These are phyloP conservation scores for Syzygium grande DNA, from an alignment of 345 rosid genomes.

Conservation along the genomic window DNA sequence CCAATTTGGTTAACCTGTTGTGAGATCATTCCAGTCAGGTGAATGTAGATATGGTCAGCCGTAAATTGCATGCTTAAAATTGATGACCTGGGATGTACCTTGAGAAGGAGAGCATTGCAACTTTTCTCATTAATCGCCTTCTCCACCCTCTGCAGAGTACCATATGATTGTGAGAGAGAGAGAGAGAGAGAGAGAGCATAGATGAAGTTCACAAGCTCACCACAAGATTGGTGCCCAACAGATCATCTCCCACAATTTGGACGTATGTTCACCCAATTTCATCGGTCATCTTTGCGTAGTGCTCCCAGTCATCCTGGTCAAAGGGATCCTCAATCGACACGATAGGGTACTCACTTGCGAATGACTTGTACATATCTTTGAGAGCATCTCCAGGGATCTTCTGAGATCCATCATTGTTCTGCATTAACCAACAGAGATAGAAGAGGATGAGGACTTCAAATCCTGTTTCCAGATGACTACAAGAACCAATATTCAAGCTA, in stretches of 20 bases:
- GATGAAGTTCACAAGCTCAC: slow-evolving; percentile 11
- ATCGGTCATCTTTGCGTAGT: slow-evolving; percentile 63
- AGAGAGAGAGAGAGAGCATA: not conserved
- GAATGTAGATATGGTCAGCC: not conserved
- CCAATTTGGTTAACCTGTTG: slow-evolving; percentile 96
- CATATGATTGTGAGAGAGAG: not conserved
- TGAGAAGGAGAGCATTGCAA: slow-evolving; percentile 94
- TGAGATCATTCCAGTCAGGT: not conserved
- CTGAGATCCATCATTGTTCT: slow-evolving; percentile 81
- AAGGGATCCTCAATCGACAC: slow-evolving; percentile 96
- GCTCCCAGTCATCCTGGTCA: slow-evolving; percentile 98
- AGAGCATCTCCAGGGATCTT: slow-evolving; percentile 86
- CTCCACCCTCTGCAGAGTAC: slow-evolving; percentile 59
- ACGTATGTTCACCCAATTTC: slow-evolving; percentile 76
- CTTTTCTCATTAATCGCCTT: slow-evolving; percentile 80
- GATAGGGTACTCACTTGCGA: slow-evolving; percentile 79
- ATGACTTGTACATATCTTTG: slow-evolving; percentile 86
- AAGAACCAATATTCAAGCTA: not conserved
- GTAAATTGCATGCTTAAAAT: not conserved
- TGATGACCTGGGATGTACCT: slow-evolving; percentile 28
- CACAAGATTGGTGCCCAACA: slow-evolving; percentile 96
- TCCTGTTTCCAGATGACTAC: not conserved
- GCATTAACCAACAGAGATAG: slow-evolving; percentile 2
- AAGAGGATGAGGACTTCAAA: not conserved
- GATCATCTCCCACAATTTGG: slow-evolving; percentile 98